phyloP scores from a whole-genome alignment of 2,329 filamentous ascomycete species.

The Chaetomium sp. region DNA sequence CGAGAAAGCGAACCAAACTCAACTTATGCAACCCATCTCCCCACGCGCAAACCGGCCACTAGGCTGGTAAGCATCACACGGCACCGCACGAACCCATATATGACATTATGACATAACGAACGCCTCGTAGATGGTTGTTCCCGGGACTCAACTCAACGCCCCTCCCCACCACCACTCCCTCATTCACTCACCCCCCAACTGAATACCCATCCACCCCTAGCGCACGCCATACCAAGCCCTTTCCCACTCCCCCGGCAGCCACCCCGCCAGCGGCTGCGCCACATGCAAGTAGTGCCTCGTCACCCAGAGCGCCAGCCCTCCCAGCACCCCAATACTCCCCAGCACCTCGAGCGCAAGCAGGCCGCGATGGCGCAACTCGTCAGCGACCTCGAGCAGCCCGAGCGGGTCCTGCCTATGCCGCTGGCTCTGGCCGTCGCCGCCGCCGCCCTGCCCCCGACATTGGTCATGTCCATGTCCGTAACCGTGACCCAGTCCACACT shows the following conservation, averaged over 20 bases:
- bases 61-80: neutral
- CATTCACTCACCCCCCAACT: neutral
- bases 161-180: neutral
- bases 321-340: slow-evolving; percentile 72
- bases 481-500: no score
- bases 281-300: slow-evolving; percentile 37
- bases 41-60: neutral
- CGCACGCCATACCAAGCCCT: slow-evolving; percentile 35
- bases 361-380: slow-evolving; percentile 64
- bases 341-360: slow-evolving; percentile 72
- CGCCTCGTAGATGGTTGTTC: neutral
- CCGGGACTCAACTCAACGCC: neutral
- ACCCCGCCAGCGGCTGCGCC: slow-evolving; percentile 31
- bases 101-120: neutral
- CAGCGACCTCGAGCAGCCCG: slow-evolving; percentile 70
- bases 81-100: neutral
- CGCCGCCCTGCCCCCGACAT: neutral
- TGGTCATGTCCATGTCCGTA: neutral
- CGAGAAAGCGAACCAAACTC: neutral
- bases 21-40: neutral
- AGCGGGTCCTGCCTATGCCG: slow-evolving; percentile 69
- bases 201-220: neutral
- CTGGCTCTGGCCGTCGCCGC: neutral
- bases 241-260: slow-evolving; percentile 38
- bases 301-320: slow-evolving; percentile 69